These are phyloP conservation scores for Castanopsis chinensis DNA, from an alignment of 306 rosid genomes.

Conservation along the genomic window DNA sequence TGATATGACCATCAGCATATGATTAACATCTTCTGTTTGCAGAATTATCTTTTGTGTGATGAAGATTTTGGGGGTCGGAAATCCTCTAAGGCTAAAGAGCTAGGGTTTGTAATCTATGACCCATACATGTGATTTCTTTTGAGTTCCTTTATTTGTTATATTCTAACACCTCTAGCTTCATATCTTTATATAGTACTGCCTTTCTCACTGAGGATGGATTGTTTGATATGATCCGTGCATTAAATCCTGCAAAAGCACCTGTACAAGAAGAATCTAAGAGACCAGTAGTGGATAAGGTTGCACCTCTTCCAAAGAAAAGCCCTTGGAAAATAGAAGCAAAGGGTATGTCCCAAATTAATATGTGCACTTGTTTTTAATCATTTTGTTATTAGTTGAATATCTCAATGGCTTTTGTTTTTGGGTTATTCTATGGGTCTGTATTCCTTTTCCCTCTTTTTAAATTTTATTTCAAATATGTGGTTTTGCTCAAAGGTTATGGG, in stretches of 20 bases:
- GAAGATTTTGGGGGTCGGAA: slow-evolving; percentile 96
- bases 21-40: slow-evolving; percentile 42
- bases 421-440: background rate
- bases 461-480: background rate
- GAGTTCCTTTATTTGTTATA: slow-evolving; percentile 6
- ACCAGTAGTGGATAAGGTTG: slow-evolving; percentile 31
- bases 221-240: slow-evolving; percentile 68
- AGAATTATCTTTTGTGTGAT: slow-evolving; percentile 90
- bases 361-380: background rate
- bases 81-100: slow-evolving; percentile 87
- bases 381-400: background rate
- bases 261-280: slow-evolving; percentile 43
- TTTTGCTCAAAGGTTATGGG: background rate
- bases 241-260: slow-evolving; percentile 51
- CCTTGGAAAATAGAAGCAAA: slow-evolving; percentile 53
- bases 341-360: slow-evolving; percentile 43
- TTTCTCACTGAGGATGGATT: slow-evolving; percentile 96
- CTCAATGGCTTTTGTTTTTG: background rate
- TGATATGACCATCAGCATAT: slow-evolving; percentile 13
- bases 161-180: background rate
- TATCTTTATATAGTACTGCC: slow-evolving; percentile 47
- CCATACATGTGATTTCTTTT: slow-evolving; percentile 14
- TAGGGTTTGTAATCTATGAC: slow-evolving; percentile 64
- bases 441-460: background rate
- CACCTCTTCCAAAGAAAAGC: slow-evolving; percentile 44